Percentiles rank a stretch among this genome's conserved stretches.
These are phyloP conservation scores for Gossypium anomalum DNA, from an alignment of 345 rosid species.

Conservation along the genomic window DNA sequence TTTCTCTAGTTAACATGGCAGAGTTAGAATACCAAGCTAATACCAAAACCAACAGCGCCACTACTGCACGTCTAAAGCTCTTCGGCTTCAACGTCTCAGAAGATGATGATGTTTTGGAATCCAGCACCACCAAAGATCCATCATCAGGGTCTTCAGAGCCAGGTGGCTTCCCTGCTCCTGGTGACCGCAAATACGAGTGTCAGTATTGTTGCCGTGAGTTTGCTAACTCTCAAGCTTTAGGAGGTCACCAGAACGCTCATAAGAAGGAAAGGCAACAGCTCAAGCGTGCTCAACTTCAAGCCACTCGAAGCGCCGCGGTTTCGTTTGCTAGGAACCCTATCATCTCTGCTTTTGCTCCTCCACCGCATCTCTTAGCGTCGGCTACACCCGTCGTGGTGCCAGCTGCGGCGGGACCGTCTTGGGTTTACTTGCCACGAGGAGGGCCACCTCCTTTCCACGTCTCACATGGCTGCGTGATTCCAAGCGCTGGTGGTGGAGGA, in stretches of 20 bases:
- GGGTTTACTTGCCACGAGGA: constrained; percentile 83
- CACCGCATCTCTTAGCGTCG: constrained; percentile 63
- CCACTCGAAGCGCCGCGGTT: constrained; percentile 55
- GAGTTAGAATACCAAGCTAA: constrained; percentile 41
- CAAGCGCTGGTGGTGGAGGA: not conserved
- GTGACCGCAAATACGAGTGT: constrained; percentile 77
- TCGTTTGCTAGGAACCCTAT: constrained; percentile 73
- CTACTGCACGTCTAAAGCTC: constrained; percentile 55
- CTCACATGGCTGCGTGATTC: constrained; percentile 66
- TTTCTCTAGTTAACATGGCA: constrained; percentile 30
- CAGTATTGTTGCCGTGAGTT: constrained; percentile 74
- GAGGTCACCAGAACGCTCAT: constrained; percentile 87
- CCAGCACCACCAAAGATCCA: constrained; percentile 18
- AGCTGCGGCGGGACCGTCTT: constrained; percentile 42
- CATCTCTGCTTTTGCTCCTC: constrained; percentile 82
- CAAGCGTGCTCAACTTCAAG: constrained; percentile 71
- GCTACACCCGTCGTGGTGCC: constrained; percentile 42
- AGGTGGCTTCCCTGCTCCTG: constrained; percentile 25
- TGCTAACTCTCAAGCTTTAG: constrained; percentile 76
- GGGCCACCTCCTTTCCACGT: constrained; percentile 65
- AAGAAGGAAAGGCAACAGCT: constrained; percentile 79
- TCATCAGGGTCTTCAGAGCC: constrained; percentile 30
- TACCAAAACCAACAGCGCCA: constrained; percentile 27
- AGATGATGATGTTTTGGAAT: constrained; percentile 49
- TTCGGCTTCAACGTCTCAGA: constrained; percentile 80